Evolutionary conservation across 2,329 filamentous ascomycete genomes (phyloP), one percentile per base, ranked within the genome.

Genomic region (Paecilomyces formosus): DNA sequence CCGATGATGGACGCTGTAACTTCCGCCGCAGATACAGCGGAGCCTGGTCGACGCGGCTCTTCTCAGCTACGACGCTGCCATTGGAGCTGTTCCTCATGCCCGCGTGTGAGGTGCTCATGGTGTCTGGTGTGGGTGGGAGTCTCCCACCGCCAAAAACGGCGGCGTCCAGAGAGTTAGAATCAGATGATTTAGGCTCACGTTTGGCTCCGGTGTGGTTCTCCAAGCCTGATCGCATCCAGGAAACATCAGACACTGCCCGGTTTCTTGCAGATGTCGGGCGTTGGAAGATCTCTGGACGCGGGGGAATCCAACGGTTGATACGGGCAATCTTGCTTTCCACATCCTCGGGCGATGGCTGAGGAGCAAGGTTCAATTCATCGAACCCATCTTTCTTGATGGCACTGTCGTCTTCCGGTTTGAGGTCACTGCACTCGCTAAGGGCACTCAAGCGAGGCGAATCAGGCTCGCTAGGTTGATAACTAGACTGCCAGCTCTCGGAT

Each of bases 391-490:
- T n/a, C n/a, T 45, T 45, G 39, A 45, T 45, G 7, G 39, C 39
- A 45, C 39, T n/a, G 39, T 45, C 65, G n/a, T 71, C 72, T 12
- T 68, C 65, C 1, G 71, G 66, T 49, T 70, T 68, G 15, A 77
- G 63, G 59, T 78, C 75, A 56, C 75, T 78, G 62, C 76, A 77
- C 63, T 78, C 76, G 54, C 76, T 78, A 0, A 78, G 65, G 21
- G 74, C 70, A 58, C 76, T 78, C 8, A 78, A 65, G 54, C 76
- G 68, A 2, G 76, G 76, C 7, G 75, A 78, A 31, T 65, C 68
- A 0, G 70, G 68, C n/a, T 74, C 71, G 5, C 63, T 56, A 1
- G 61, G 64, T n/a, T 74, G 70, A 35, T 64, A 67, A 61, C 70
- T 69, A 0, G 74, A 75, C 50, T 74, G 65, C 39, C 70, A 64